Evolutionary conservation across 2,329 filamentous ascomycete species (phyloP).

Genomic region (Curvularia lunata): DNA sequence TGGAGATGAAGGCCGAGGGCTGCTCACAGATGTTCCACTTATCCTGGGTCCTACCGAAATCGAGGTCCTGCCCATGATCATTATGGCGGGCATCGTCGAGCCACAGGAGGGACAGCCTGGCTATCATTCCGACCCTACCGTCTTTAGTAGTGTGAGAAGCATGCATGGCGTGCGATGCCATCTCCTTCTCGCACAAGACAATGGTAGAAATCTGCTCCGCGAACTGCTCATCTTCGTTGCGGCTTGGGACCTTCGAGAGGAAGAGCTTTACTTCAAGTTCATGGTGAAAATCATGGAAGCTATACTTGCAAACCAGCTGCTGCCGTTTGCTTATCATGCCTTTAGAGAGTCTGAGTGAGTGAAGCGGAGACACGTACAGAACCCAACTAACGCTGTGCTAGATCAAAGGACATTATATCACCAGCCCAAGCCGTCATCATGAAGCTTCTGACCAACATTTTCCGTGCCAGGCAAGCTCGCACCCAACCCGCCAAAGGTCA

Average conservation of each 20-base stretch:
- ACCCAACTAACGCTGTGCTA: slow-evolving; percentile 27
- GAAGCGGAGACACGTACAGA: rapidly evolving
- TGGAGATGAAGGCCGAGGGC: slow-evolving; percentile 75
- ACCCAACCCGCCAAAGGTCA: slow-evolving; percentile 45
- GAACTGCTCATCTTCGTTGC: slow-evolving; percentile 96
- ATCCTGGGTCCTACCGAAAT: slow-evolving; percentile 95
- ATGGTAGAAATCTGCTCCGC: slow-evolving; percentile 84
- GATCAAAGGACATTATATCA: slow-evolving; percentile 91
- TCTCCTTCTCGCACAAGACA: slow-evolving; percentile 86
- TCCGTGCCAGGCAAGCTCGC: slow-evolving; percentile 64
- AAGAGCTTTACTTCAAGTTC: slow-evolving; percentile 94
- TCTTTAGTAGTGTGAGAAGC: slow-evolving; percentile 68
- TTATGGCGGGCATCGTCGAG: slow-evolving; percentile 92
- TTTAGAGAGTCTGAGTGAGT: slow-evolving; percentile 69
- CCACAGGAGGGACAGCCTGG: slow-evolving; percentile 72
- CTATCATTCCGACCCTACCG: slow-evolving; percentile 54
- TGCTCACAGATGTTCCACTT: slow-evolving; percentile 91
- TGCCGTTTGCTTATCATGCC: slow-evolving; percentile 91
- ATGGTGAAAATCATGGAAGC: slow-evolving; percentile 96
- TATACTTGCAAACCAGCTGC: slow-evolving; percentile 83
- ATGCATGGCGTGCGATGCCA: slow-evolving; percentile 90
- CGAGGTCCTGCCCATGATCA: slow-evolving; percentile 94
- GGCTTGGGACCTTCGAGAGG: slow-evolving; percentile 93
- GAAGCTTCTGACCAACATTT: slow-evolving; percentile 88
- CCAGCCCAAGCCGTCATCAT: slow-evolving; percentile 93